Base-by-base conservation (phyloP, 768 basidiomycete genomes). In the Lentinula lateritia region DNA sequence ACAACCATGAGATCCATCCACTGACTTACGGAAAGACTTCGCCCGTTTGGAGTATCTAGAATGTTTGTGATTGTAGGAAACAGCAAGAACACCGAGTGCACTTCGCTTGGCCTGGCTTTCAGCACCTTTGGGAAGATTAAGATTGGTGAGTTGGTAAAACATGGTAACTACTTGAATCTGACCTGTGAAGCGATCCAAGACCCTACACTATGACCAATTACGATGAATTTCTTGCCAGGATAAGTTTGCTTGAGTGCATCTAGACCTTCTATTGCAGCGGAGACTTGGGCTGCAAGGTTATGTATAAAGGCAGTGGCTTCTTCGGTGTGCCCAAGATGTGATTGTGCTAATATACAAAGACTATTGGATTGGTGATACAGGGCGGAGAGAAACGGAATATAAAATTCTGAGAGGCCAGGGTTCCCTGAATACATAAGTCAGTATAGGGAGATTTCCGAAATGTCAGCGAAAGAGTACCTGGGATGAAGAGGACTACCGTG, bases 61-160 rank as follows among this genome's bases (percentile, higher is more conserved):
- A 95, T 87, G 67, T 86, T 73, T 2, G 80, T 80, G 38, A 92
- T 75, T 0, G 90, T 84, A 0, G 91, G 92, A 71, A 88, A 90
- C 7, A 95, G 76, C 58, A 92, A 68, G 63, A 89, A 86, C 1
- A 76, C 73, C 4, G 76, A 76, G 12, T 74, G 61, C 16, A 85
- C 69, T 15, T 66, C 64, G 15, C 71, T 58, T 13, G 74, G 69
- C 53, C 80, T 74, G 15, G 71, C 71, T 71, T 86, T 85, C 58
- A 88, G 65, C 7, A 85, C 73, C 86, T 88, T 65, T 16, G 52
- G 32, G 39, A 10, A 18, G 20, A 41, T 23, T 8, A 10, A 18
- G 20, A 41, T 23, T 8, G 20, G 36, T 43, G 9, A 34, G 56
- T 7, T 5, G 13, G 20, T 34, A 35, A 42, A 32, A 12, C 23